Conservation (phyloP, 2,329 filamentous ascomycete genomes). For the Hypoxylon sp. region DNA sequence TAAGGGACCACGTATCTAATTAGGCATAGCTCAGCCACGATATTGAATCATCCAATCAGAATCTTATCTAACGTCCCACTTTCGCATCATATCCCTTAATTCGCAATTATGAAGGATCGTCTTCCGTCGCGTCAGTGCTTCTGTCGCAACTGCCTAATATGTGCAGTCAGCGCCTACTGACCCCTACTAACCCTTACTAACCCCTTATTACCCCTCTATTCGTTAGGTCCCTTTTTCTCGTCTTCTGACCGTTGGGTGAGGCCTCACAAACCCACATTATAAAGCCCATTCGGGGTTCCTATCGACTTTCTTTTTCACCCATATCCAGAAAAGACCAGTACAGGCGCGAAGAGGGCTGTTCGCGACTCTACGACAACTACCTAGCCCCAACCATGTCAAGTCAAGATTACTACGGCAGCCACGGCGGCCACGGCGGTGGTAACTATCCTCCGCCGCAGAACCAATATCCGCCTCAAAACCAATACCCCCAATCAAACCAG, state of each 20-base stretch:
- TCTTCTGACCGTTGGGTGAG: constrained; percentile 9
- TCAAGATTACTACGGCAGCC: constrained; percentile 48
- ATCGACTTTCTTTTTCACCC: background rate
- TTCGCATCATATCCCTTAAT: constrained; percentile 1
- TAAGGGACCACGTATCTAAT: background rate
- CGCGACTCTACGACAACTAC: background rate
- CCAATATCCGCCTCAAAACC: constrained; percentile 38
- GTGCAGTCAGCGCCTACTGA: constrained; percentile 9
- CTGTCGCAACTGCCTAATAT: constrained; percentile 11
- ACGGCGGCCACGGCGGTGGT: constrained; percentile 36
- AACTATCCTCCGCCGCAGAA: constrained; percentile 40
- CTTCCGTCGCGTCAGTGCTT: constrained; percentile 2
- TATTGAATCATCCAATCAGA: constrained; percentile 4
- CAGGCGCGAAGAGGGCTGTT: background rate
- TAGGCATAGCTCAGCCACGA: constrained; percentile 10
- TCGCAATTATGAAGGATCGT: constrained; percentile 13
- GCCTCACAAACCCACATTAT: constrained; percentile 24
- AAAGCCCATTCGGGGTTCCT: constrained; percentile 6
- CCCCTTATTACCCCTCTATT: constrained; percentile 10
- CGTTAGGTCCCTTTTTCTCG: constrained; percentile 1
- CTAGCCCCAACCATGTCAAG: constrained; percentile 44
- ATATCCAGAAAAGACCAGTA: background rate
- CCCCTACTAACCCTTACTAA: constrained; percentile 8
- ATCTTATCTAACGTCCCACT: background rate
- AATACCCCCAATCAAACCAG: constrained; percentile 44